phyloP scores from a whole-genome alignment of 441 rosid genomes.

The Cnidoscolus chayamansa region DNA sequence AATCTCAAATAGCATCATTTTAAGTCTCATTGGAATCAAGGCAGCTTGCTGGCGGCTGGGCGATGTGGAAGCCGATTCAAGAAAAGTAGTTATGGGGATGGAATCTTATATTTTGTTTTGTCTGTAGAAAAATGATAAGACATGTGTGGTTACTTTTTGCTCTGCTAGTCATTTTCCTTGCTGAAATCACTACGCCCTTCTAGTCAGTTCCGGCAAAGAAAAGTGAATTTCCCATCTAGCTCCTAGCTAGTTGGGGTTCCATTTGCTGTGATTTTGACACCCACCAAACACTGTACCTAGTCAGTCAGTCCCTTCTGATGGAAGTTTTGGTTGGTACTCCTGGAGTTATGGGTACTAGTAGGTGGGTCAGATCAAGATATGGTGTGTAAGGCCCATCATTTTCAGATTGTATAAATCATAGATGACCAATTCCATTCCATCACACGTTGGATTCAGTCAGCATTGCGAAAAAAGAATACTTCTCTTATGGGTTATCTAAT shows the following conservation, averaged over 20 bases:
- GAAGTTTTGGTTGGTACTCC: no score
- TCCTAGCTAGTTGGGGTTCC: conserved; percentile 3
- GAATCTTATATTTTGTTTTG: not conserved
- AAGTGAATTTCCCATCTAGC: not conserved
- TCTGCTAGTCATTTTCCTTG: conserved; percentile 12
- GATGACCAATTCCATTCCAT: not conserved
- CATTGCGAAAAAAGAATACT: no score
- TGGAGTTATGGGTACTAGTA: not conserved
- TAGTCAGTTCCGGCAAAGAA: not conserved
- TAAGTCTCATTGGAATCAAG: not conserved
- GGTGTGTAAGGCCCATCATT: not conserved
- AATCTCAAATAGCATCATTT: no score
- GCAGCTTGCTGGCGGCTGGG: not conserved
- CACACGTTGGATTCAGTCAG: no score
- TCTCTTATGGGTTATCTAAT: not conserved
- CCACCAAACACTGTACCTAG: not conserved
- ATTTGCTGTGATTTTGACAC: conserved; percentile 14
- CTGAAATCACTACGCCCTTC: not conserved
- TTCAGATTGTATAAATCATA: not conserved
- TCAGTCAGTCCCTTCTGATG: no score
- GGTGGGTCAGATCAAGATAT: not conserved
- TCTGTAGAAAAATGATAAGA: not conserved
- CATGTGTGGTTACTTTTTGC: conserved; percentile 1
- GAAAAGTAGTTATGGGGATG: not conserved
- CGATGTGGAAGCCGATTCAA: not conserved